phyloP scores from a whole-genome alignment of 352 stramenopile species.

The Phytophthora foliorum region DNA sequence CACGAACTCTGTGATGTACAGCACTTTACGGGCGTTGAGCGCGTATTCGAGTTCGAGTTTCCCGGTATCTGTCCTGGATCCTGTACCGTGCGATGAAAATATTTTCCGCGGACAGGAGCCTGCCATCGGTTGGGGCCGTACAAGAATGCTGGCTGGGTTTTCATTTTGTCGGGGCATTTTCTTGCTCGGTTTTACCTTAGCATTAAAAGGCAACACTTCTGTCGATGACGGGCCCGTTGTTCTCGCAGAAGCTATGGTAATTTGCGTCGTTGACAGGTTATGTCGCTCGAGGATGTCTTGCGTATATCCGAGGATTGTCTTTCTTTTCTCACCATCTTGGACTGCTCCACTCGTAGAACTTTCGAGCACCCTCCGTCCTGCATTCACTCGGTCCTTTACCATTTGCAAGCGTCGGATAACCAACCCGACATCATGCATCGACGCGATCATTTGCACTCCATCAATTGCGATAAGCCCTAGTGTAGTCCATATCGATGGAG shows the following conservation, averaged over 20 bases:
- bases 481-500: slow-evolving; percentile 39
- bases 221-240: neutral
- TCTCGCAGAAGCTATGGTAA: neutral
- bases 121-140: neutral
- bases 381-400: slow-evolving; percentile 11
- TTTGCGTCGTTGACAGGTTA: neutral
- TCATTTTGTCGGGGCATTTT: neutral
- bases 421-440: slow-evolving; percentile 25
- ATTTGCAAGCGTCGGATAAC: slow-evolving; percentile 15
- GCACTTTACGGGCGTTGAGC: slow-evolving; percentile 24
- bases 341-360: neutral
- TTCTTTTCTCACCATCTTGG: slow-evolving; percentile 3
- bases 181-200: neutral
- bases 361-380: neutral
- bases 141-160: neutral
- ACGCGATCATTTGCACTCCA: slow-evolving; percentile 17
- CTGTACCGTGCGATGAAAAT: neutral
- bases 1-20: slow-evolving; percentile 60
- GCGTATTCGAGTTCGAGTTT: slow-evolving; percentile 34
- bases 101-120: slow-evolving; percentile 16
- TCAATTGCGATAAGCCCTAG: slow-evolving; percentile 36
- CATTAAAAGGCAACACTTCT: neutral
- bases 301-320: slow-evolving; percentile 12
- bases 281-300: slow-evolving; percentile 28
- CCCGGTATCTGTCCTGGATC: neutral